These are phyloP conservation scores for Aspergillus indologenus DNA, from an alignment of 495 filamentous ascomycete species.

Conservation along the genomic window DNA sequence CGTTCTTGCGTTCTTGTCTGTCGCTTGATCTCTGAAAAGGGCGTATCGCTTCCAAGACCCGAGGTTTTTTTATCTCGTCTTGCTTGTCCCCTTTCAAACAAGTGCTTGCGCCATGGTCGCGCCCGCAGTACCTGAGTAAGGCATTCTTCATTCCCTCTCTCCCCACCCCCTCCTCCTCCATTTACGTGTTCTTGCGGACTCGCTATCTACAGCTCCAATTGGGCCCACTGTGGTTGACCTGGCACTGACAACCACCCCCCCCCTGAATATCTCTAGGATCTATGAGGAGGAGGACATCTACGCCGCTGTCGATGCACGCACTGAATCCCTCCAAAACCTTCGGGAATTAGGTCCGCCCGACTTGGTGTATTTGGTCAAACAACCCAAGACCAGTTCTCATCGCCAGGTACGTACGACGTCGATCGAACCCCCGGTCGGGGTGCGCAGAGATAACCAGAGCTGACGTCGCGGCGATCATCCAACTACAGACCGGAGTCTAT, in stretches of 20 bases:
- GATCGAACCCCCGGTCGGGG: background rate
- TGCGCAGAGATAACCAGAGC: background rate
- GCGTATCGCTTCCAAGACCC: constrained; percentile 8
- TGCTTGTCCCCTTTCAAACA: constrained; percentile 9
- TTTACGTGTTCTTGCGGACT: constrained; percentile 36
- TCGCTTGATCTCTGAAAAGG: constrained; percentile 16
- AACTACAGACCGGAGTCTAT: constrained; percentile 76
- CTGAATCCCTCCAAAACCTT: constrained; percentile 76
- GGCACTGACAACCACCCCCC: constrained; percentile 25
- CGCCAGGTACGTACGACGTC: constrained; percentile 40
- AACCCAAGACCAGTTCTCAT: constrained; percentile 56
- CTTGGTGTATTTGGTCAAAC: constrained; percentile 90
- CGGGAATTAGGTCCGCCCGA: constrained; percentile 95
- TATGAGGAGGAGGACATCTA: constrained; percentile 82
- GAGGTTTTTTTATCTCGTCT: constrained; percentile 7
- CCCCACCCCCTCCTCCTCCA: constrained; percentile 3
- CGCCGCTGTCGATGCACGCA: constrained; percentile 83
- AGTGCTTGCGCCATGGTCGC: constrained; percentile 66
- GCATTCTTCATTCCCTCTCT: constrained; percentile 26
- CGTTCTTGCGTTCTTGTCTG: too few species aligned
- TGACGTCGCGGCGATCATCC: background rate
- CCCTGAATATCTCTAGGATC: constrained; percentile 54
- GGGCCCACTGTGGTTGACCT: constrained; percentile 6
- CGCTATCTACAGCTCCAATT: constrained; percentile 21
- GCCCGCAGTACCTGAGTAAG: constrained; percentile 87